phyloP scores from a whole-genome alignment of 2,329 filamentous ascomycete species.

The Calonectria multiphialidica region DNA sequence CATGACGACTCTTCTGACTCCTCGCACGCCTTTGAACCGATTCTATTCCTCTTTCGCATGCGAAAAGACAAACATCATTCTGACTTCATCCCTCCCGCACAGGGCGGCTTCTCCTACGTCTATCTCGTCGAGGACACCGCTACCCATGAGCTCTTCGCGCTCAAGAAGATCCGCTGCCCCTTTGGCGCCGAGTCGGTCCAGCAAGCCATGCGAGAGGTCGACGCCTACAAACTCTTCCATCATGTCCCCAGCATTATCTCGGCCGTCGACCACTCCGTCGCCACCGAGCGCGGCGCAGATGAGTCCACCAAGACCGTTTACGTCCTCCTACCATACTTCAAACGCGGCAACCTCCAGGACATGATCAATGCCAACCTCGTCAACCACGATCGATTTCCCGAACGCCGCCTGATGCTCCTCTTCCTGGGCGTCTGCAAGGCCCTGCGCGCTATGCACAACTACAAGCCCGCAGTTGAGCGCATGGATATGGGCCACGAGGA shows the following conservation, averaged over 20 bases:
- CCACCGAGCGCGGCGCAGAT: conserved; percentile 76
- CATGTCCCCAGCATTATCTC: conserved; percentile 89
- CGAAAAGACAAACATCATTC: background rate
- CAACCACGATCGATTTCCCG: conserved; percentile 91
- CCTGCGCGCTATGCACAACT: conserved; percentile 91
- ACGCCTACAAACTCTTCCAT: conserved; percentile 92
- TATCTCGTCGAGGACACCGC: conserved; percentile 96
- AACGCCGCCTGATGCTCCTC: conserved; percentile 86
- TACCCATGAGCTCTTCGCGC: conserved; percentile 86
- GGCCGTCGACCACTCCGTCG: conserved; percentile 84
- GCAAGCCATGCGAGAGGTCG: conserved; percentile 95
- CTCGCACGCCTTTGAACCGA: background rate
- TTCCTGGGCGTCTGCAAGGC: conserved; percentile 94
- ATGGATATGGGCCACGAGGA: conserved; percentile 65
- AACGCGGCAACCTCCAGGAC: conserved; percentile 95
- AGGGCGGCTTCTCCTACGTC: conserved; percentile 98
- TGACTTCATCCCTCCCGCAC: conserved; percentile 11
- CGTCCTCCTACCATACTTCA: conserved; percentile 94
- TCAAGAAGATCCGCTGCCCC: conserved; percentile 99
- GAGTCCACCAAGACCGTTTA: conserved; percentile 90
- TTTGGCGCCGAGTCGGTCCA: conserved; percentile 97
- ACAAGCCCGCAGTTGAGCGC: conserved; percentile 66
- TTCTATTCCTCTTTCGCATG: too few relatives aligned
- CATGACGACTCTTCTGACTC: background rate
- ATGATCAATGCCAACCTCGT: conserved; percentile 99